Base-by-base conservation (phyloP, 139 green algal genomes). In the Chlorella sp. region DNA sequence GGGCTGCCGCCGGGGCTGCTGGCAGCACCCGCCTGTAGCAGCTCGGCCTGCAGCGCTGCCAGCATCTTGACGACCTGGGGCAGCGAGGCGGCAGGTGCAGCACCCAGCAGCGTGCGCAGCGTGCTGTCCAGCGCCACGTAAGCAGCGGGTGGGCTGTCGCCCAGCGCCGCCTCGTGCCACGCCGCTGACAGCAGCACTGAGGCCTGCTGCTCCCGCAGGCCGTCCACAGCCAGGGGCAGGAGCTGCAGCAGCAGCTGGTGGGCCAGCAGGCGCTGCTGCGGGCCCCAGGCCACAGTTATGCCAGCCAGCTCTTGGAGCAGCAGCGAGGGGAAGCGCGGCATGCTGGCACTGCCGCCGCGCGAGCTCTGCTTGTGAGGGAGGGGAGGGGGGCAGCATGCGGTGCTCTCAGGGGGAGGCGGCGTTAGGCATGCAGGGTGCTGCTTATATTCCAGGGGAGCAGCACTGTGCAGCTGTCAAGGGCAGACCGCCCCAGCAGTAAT, bases 191-290 rank as follows among this genome's bases (percentile, higher is more conserved):
- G 80, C 69, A 88, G 39, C 55, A 63, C 41, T 30, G 44, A 25
- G 12, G 85, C 62, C 55, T 90, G 87, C 28, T 78, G 39, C 30
- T 87, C 74, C 41, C 64, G 57, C 23, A 88, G 79, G 17, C 87
- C 87, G 15, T 83, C 76, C 26, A 67, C 34, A 28, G 85, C 87
- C 12, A 69, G 78, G 0, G 75, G 85, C 44, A 90, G 83, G 60
- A 88, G 75, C 69, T 65, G 81, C 65, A 85, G 36, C 57, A 90
- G 62, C 72, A 86, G 65, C 20, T 34, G 55, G 57, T 87, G 78
- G 2, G 86, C 84, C 74, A 90, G 85, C 74, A 90, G 75, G 57
- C 87, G 84, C 74, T 89, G 87, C 32, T 82, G 56, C n/a, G 55
- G 25, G 12, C 72, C 65, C 82, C 87, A 89, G 30, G 16, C 28